Base-by-base conservation (phyloP, 805 yeast species). In the Sugiyamaella smithiae region DNA sequence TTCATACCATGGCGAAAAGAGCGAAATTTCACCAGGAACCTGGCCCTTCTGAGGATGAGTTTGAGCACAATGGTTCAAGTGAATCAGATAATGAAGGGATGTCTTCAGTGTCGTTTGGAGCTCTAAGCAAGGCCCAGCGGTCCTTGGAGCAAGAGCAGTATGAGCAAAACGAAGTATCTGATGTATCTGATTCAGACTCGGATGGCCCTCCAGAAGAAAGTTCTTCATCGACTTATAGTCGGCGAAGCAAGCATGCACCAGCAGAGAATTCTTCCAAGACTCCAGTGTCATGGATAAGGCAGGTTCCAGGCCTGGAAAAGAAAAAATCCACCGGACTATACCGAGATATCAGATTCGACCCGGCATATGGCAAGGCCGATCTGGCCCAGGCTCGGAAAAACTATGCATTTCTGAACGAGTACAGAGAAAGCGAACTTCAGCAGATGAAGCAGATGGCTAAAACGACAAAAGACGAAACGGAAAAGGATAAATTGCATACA, bases 341-440 rank as follows among this genome's bases (percentile, higher is more conserved):
- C 63, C 76, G 79, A 43, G 99, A 93, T 69, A 84, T 95, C 28
- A 75, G 99, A 57, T 93, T 93, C 64, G 97, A 93, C 66, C 77
- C 91, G 2, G 89, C 96, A 0, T 80, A 81, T 54, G 98, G 98
- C 49, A 84, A 81, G 58, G 87, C 93, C 0, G 91, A 90, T 63
- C 68, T 78, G 50, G 69, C 73, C 26, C 73, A 75, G 50, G 77
- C 86, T 14, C 74, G 97, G 52, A 78, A 81, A 59, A 83, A 91
- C 60, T 93, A 93, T 69, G 76, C 80, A 38, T 93, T 93, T 62
- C 69, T 93, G 50, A 96, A 89, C 65, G 89, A 85, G 33, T 93
- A 93, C 65, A 76, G 98, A 64, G 74, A 82, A 55, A 66, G 72
- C 6, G 99, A 93, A 63, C 73, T 93, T 32, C 56, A 67, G 1